A percentile compares a stretch with the other conserved stretches of the same genome.
phyloP scores from a whole-genome alignment of 768 basidiomycete genomes.

The Psilocybe sp. region DNA sequence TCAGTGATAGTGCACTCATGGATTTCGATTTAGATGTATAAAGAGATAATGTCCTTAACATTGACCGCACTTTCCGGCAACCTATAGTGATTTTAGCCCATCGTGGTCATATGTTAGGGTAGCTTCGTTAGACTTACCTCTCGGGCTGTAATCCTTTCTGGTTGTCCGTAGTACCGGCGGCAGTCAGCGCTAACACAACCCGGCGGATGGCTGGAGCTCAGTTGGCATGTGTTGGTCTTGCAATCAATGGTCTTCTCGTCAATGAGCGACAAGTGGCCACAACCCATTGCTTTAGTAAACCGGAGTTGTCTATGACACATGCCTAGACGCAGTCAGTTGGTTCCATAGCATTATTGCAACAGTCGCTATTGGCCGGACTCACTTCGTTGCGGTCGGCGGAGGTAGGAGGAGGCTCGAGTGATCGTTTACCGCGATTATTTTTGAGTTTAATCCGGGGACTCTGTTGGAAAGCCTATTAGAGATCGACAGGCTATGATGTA shows the following conservation, averaged over 20 bases:
- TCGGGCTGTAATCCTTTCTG: conserved; percentile 44
- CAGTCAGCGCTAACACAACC: conserved; percentile 47
- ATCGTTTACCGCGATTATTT: conserved; percentile 34
- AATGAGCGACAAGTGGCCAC: conserved; percentile 52
- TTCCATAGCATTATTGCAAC: conserved; percentile 14
- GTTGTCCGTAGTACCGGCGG: conserved; percentile 59
- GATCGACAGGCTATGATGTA: conserved; percentile 18
- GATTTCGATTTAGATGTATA: conserved; percentile 51
- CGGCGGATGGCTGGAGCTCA: conserved; percentile 49
- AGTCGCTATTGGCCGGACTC: conserved; percentile 19
- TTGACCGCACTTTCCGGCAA: conserved; percentile 33
- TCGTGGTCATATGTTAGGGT: conserved; percentile 1
- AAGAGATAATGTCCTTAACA: conserved; percentile 23
- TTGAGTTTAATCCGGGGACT: conserved; percentile 32
- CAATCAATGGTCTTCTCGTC: conserved; percentile 54
- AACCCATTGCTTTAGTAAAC: conserved; percentile 46
- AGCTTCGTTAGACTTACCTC: conserved; percentile 33
- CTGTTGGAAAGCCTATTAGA: conserved; percentile 26
- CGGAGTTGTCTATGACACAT: conserved; percentile 69
- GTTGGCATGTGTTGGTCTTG: conserved; percentile 33
- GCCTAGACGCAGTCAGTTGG: conserved; percentile 21
- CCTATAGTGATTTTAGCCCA: conserved; percentile 24
- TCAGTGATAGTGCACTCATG: conserved; percentile 60
- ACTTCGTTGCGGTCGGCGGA: conserved; percentile 47
- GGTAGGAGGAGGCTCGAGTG: conserved; percentile 40